Base-by-base conservation (phyloP, 306 rosid species). In the Vigna nakashimae region DNA sequence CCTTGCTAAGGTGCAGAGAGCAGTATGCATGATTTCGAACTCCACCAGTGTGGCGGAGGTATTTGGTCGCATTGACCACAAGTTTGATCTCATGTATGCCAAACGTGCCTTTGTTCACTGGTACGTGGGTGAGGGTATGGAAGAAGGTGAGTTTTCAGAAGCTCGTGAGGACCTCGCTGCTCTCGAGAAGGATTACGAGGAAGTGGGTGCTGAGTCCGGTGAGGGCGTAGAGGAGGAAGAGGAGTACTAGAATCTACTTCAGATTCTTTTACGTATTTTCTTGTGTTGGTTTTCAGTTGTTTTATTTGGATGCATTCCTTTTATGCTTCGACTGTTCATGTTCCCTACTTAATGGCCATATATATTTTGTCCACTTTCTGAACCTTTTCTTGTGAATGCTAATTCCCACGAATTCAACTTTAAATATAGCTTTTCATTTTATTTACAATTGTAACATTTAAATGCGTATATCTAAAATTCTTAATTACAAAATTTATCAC, bases 51-150 rank as follows among this genome's bases (percentile, higher is more conserved):
- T 93, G 18, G 94, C 97, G 11, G 98, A 93, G 87, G 98, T 93
- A 81, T 93, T 93, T 85, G 85, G 94, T 34, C 84, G 98, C 49
- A 93, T 93, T 38, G 97, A 91, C 53, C 96, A 90, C 76, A 93
- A 91, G 86, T 93, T 93, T 67, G 98, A 93, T 30, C 96, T 93
- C 73, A 91, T 93, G 98, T 93, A 88, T 79, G 89, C 97, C 46
- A 93, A 93, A 86, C 86, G 97, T 4, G 98, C 97, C 14, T 93
- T 91, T 7, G 98, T 93, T 67, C 98, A 93, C 75, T 93, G 98
- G 98, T 93, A 93, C 5, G 98, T 93, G 50, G 98, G 98, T 62
- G 98, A 93, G 86, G 98, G 98, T 46, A 93, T 93, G 98, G 98
- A 93, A 73, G 98, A 93, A 81, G 98, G 98, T 26, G 98, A 93